Conservation (phyloP, 768 basidiomycete species). For the Amanita exitialis region DNA sequence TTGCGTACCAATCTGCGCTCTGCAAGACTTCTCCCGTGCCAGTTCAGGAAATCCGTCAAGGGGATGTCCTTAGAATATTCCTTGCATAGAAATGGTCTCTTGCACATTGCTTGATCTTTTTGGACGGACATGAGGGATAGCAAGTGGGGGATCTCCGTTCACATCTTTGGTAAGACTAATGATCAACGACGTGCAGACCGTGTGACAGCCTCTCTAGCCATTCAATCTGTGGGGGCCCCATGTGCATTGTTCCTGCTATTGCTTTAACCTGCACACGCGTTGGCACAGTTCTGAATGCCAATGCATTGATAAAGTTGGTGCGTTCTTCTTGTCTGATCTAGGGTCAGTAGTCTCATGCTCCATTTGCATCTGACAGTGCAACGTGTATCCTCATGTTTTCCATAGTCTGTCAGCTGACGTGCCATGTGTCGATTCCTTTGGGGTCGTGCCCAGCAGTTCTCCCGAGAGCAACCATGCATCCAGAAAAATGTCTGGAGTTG, state of each 20-base stretch:
- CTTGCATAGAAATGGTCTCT: not conserved
- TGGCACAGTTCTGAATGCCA: too few species aligned
- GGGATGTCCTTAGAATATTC: not conserved
- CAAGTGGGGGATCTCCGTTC: too few species aligned
- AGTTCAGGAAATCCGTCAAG: not conserved
- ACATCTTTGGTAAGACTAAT: too few species aligned
- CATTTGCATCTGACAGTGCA: too few species aligned
- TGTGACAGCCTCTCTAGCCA: too few species aligned
- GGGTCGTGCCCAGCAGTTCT: not conserved
- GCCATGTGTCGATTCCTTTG: not conserved
- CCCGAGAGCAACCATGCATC: not conserved
- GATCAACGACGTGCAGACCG: too few species aligned
- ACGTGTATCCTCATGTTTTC: not conserved
- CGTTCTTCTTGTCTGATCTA: too few species aligned
- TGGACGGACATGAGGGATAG: not conserved
- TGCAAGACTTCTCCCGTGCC: slow-evolving; percentile 20
- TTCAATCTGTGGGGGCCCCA: too few species aligned
- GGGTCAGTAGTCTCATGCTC: too few species aligned
- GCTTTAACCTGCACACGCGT: too few species aligned
- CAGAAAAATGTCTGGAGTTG: not conserved
- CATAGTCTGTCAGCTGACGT: not conserved
- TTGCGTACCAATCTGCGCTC: slow-evolving; percentile 41
- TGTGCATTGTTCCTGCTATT: too few species aligned
- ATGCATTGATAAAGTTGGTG: too few species aligned
- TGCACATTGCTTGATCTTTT: not conserved